Conservation (phyloP, 1,139 yeast species). For the Ashbya aceris region DNA sequence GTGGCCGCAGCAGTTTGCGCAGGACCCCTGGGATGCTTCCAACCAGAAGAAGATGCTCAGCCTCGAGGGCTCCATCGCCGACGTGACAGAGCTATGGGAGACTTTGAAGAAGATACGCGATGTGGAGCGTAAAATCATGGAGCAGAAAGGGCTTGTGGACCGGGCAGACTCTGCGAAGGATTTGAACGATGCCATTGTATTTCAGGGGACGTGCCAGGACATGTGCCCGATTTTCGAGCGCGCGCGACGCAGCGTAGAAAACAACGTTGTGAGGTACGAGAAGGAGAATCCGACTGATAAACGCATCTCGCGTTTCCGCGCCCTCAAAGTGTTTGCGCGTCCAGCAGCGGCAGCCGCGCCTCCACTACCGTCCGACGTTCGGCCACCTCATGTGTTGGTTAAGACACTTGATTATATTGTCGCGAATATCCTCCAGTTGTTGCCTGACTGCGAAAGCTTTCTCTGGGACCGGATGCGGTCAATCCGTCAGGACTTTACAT, state of each 20-base stretch:
- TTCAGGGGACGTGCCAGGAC: constrained; percentile 80
- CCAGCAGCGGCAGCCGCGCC: constrained; percentile 99
- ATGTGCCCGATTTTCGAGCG: constrained; percentile 96
- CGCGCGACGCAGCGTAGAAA: constrained; percentile 78
- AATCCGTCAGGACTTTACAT: constrained; percentile 92
- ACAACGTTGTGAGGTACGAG: constrained; percentile 75
- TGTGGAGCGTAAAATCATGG: constrained; percentile 72
- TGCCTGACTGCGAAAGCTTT: constrained; percentile 84
- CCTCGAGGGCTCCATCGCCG: constrained; percentile 36
- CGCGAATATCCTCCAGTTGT: constrained; percentile 47
- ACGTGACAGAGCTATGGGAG: constrained; percentile 42
- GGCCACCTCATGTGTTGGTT: constrained; percentile 75
- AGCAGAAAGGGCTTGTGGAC: constrained; percentile 73
- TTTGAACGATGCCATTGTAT: constrained; percentile 75
- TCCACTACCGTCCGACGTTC: constrained; percentile 91
- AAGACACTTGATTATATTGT: constrained; percentile 62
- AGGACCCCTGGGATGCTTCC: constrained; percentile 46
- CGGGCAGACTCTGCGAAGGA: constrained; percentile 76
- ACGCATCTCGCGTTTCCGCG: constrained; percentile 52
- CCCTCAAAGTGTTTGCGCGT: constrained; percentile 88
- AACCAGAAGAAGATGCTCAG: constrained; percentile 42
- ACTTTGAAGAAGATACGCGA: constrained; percentile 67
- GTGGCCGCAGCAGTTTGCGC: constrained; percentile 21
- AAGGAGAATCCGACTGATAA: constrained; percentile 49
- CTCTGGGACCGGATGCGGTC: constrained; percentile 99